These are phyloP conservation scores for Nidula microcarpa DNA, from an alignment of 768 basidiomycete genomes.

Conservation along the genomic window DNA sequence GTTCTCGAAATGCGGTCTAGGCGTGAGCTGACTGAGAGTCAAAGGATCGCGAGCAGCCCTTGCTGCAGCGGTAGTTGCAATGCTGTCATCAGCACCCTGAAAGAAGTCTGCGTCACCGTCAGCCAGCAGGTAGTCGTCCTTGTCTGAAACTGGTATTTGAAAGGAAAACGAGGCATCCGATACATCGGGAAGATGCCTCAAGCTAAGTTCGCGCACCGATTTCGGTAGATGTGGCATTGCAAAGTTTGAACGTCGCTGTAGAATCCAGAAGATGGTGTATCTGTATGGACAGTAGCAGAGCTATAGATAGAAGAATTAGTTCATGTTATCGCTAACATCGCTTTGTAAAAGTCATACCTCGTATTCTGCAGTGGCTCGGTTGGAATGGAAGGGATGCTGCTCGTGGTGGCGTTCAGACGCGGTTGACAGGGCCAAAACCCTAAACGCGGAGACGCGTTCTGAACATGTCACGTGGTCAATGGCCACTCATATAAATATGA, in stretches of 20 bases:
- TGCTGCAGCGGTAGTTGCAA: conserved; percentile 27
- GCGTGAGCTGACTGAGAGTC: conserved; percentile 38
- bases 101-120: conserved; percentile 48
- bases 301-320: no score
- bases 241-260: background rate
- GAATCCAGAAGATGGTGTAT: no score
- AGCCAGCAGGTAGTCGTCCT: conserved; percentile 49
- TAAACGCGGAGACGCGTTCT: background rate
- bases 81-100: conserved; percentile 31
- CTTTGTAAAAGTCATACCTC: no score
- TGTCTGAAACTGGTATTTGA: conserved; percentile 45
- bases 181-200: conserved; percentile 52
- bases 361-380: background rate
- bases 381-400: no score
- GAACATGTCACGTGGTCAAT: background rate
- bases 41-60: conserved; percentile 23
- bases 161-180: conserved; percentile 52
- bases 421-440: background rate
- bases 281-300: no score
- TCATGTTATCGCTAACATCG: no score
- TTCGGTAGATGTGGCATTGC: conserved; percentile 21
- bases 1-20: conserved; percentile 19
- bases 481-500: background rate
- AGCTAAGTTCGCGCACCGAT: conserved; percentile 38
- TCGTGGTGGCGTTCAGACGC: no score